Percentiles rank a stretch among this genome's conserved stretches.
Conservation (phyloP, 2,329 filamentous ascomycete genomes). For the Bretziella fagacearum region DNA sequence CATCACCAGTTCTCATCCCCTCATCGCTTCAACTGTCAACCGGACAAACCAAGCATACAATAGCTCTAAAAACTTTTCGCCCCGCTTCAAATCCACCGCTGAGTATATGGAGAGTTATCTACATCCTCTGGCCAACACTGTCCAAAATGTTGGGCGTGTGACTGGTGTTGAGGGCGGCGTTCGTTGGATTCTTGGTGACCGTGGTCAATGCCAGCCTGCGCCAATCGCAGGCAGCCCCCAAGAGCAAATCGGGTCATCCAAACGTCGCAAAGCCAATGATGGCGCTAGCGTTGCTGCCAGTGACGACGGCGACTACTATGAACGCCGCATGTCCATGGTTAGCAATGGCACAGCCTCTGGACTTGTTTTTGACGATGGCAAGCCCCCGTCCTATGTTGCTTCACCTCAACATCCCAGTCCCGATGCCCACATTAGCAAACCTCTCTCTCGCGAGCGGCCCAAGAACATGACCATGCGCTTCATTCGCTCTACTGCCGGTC, state of each 20-base stretch:
- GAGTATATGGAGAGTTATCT: constrained; percentile 84
- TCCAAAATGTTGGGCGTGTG: constrained; percentile 64
- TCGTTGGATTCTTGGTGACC: constrained; percentile 58
- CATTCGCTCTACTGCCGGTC: constrained; percentile 76
- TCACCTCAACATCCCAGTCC: constrained; percentile 20
- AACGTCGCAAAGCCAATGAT: constrained; percentile 40
- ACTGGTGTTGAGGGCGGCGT: constrained; percentile 81
- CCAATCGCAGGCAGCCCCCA: constrained; percentile 24
- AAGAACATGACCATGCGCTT: constrained; percentile 32
- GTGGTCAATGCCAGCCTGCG: constrained; percentile 29
- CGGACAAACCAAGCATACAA: constrained; percentile 74
- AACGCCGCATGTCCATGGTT: constrained; percentile 12
- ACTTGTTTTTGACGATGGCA: constrained; percentile 6
- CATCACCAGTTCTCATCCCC: constrained; percentile 72
- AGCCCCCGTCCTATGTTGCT: constrained; percentile 7
- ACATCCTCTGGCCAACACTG: constrained; percentile 70
- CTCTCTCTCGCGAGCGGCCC: background rate
- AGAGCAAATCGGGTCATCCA: constrained; percentile 30
- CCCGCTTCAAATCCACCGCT: constrained; percentile 72
- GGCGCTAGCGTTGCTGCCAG: constrained; percentile 18
- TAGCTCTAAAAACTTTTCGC: constrained; percentile 77
- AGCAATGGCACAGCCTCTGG: constrained; percentile 12
- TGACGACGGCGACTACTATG: constrained; percentile 19
- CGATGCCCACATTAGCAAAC: constrained; percentile 17
- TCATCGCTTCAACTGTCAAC: constrained; percentile 71